Evolutionary conservation across 768 basidiomycete species (phyloP).

Genomic region (Lactifluus hygrophoroides): DNA sequence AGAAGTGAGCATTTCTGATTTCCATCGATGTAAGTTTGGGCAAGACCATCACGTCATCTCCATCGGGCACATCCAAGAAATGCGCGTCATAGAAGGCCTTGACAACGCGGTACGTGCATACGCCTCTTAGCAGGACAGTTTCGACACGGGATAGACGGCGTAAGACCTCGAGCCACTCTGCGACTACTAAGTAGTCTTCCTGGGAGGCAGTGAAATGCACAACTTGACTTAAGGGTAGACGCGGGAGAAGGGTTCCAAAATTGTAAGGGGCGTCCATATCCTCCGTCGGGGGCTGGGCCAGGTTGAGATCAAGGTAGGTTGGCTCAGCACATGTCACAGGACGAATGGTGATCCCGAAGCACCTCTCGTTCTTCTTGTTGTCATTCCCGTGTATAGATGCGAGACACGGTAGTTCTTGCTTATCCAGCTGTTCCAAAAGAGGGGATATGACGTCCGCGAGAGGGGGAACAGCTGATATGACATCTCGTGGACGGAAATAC

Average conservation of each 20-base stretch:
- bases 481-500: not conserved
- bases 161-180: slow-evolving; percentile 9
- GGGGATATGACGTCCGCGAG: slow-evolving; percentile 5
- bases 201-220: not conserved
- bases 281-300: too few species aligned
- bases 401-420: not conserved
- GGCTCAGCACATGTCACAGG: not conserved
- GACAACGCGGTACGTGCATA: not conserved
- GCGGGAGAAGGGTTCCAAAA: slow-evolving; percentile 1
- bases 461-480: slow-evolving; percentile 1
- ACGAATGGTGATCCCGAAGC: not conserved
- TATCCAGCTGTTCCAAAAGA: not conserved
- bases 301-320: not conserved
- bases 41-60: not conserved
- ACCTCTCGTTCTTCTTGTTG: not conserved
- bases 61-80: not conserved
- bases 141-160: not conserved
- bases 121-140: not conserved
- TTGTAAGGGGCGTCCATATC: not conserved
- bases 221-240: not conserved
- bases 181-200: not conserved
- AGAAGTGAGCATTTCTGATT: slow-evolving; percentile 12
- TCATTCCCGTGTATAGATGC: not conserved
- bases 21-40: not conserved
- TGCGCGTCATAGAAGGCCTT: slow-evolving; percentile 2